Conservation (phyloP, 1,284 basidiomycete species). For the Nidula niveotomentosa region DNA sequence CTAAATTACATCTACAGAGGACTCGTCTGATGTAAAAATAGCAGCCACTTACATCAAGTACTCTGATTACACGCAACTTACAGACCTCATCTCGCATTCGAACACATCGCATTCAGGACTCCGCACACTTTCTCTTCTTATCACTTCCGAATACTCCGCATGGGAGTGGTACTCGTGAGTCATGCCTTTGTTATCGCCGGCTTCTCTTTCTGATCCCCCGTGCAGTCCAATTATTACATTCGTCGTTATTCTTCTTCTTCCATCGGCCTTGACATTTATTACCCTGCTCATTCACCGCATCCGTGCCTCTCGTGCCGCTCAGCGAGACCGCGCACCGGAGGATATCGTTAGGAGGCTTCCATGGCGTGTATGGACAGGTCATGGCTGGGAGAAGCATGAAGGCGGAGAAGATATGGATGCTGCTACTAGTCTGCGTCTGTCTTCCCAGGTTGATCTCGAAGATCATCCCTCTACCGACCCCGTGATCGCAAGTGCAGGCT, state of each 20-base stretch:
- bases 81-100: slow-evolving; percentile 59
- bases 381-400: slow-evolving; percentile 75
- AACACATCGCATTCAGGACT: slow-evolving; percentile 77
- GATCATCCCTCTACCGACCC: slow-evolving; percentile 8
- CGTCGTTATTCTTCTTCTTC: slow-evolving; percentile 76
- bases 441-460: slow-evolving; percentile 36
- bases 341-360: slow-evolving; percentile 74
- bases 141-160: slow-evolving; percentile 74
- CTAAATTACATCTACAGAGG: slow-evolving; percentile 41
- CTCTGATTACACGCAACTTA: slow-evolving; percentile 64
- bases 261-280: slow-evolving; percentile 77
- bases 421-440: slow-evolving; percentile 17
- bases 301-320: slow-evolving; percentile 72
- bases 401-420: slow-evolving; percentile 33
- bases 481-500: no score
- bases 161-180: slow-evolving; percentile 88
- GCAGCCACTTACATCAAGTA: slow-evolving; percentile 75
- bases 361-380: slow-evolving; percentile 79
- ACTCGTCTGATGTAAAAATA: slow-evolving; percentile 71
- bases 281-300: slow-evolving; percentile 82
- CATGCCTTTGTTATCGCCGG: background rate
- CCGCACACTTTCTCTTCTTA: slow-evolving; percentile 69
- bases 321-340: slow-evolving; percentile 79
- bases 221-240: slow-evolving; percentile 77
- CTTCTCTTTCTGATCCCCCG: slow-evolving; percentile 4